Evolutionary conservation across 78 protist genomes (phyloP), one percentile per base, ranked within the genome.

Genomic region (Ministeria vibrans): DNA sequence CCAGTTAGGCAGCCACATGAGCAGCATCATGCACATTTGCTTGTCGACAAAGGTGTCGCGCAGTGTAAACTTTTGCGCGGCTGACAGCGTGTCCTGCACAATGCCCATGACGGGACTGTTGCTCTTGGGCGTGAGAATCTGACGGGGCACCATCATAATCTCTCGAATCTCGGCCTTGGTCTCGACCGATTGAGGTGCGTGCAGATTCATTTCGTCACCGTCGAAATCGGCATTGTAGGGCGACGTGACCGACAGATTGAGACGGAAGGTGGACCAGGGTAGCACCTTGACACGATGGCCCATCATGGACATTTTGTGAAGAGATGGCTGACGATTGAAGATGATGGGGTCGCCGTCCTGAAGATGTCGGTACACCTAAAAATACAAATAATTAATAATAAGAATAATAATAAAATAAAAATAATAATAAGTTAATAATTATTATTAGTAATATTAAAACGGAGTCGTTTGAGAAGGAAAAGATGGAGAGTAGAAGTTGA

Each of bases 221-320:
- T 98, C 99, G 45, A 98, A 98, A 84, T 98, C 99, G 41, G 99
- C 99, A 86, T 98, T 98, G 93, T 98, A 98, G 41, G 99, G 99
- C 18, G 99, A 53, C 13, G 99, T 97, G 68, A 91, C 96, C 20
- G 95, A 83, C 27, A 98, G 90, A 83, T 98, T 98, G 44, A 98
- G 87, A 32, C 99, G 91, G 91, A 97, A 97, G 25, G 99, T 96
- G 23, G 96, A 90, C 86, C 88, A 97, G 25, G 99, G 99, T 90
- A 98, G 82, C 63, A 98, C 91, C 51, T 82, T 64, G 77, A 92
- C 85, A 15, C 95, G 80, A 75, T 98, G 99, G 46, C 98, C 99
- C 99, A 98, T 98, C 95, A 98, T 96, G 46, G 95, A 87, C 99
- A 98, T 98, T 73, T 96, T 96, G 88, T 97, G 99, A 44, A 98